Evolutionary conservation across 352 stramenopile species (phyloP).

Genomic region (Thalassiosira pacifica): DNA sequence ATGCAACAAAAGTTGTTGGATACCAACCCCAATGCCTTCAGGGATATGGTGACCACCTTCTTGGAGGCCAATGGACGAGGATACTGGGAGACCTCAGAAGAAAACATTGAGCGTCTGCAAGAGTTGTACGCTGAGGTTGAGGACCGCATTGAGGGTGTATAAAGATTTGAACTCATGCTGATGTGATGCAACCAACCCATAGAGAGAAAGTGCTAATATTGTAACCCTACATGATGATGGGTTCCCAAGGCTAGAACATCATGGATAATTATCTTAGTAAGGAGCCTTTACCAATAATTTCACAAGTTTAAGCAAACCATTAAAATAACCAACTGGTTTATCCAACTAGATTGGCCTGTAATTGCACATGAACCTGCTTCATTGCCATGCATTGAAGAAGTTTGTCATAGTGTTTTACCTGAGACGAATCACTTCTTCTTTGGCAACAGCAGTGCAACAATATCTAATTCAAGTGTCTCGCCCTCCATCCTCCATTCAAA

Average conservation of each 20-base stretch:
- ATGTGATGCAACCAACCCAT: neutral
- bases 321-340: no score
- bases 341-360: no score
- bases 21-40: conserved; percentile 90
- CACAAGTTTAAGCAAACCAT: no score
- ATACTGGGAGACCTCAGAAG: conserved; percentile 91
- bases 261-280: conserved; percentile 44
- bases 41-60: conserved; percentile 91
- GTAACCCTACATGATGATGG: conserved; percentile 29
- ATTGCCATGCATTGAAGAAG: no score
- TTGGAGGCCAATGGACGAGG: conserved; percentile 90
- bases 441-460: no score
- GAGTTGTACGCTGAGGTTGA: conserved; percentile 91
- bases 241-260: conserved; percentile 56
- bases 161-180: conserved; percentile 59
- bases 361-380: no score
- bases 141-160: conserved; percentile 90
- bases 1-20: conserved; percentile 90
- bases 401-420: no score
- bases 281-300: no score
- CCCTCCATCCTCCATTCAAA: no score
- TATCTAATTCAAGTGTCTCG: no score
- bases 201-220: conserved; percentile 38
- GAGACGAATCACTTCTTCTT: no score
- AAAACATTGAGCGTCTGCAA: conserved; percentile 90